A percentile compares a stretch with the other conserved stretches of the same genome.
Evolutionary conservation across 176 grass and related monocot genomes (phyloP).

Genomic region (Elaeis guineensis): DNA sequence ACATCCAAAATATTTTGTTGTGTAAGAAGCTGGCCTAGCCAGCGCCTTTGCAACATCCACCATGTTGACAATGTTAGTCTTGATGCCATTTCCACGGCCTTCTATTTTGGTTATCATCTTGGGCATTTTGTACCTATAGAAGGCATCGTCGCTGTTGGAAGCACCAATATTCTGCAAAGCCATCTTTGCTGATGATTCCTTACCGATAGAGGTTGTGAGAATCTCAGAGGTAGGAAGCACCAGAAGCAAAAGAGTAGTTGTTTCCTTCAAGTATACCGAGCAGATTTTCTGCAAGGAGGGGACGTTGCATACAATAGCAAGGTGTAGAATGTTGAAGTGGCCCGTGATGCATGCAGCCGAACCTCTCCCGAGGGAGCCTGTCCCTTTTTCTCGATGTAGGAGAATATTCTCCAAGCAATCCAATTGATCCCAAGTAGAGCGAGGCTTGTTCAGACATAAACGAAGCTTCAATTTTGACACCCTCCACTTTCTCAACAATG

Average conservation of each 20-base stretch:
- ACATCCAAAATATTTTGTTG: slow-evolving; percentile 13
- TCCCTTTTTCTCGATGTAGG: slow-evolving; percentile 12
- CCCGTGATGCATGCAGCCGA: slow-evolving; percentile 19
- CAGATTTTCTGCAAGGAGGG: background rate
- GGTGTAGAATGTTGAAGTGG: background rate
- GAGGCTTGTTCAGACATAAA: slow-evolving; percentile 30
- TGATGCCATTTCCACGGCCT: background rate
- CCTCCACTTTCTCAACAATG: slow-evolving; percentile 9
- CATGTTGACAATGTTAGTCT: slow-evolving; percentile 12
- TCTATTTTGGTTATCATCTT: no score
- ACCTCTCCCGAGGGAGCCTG: background rate
- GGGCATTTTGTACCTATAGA: no score
- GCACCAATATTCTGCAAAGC: no score
- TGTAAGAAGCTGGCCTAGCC: slow-evolving; percentile 4
- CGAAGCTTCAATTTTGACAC: slow-evolving; percentile 15
- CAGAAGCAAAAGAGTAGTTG: no score
- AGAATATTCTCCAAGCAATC: slow-evolving; percentile 27
- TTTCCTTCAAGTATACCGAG: background rate
- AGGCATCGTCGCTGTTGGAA: no score
- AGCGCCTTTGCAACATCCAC: slow-evolving; percentile 5
- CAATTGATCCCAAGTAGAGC: slow-evolving; percentile 20
- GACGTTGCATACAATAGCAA: slow-evolving; percentile 2
- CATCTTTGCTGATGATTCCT: no score
- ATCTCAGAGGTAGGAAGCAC: no score
- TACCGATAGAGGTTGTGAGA: no score